Conservation (phyloP, 164 flowering plant species). For the Vitis labrusca region DNA sequence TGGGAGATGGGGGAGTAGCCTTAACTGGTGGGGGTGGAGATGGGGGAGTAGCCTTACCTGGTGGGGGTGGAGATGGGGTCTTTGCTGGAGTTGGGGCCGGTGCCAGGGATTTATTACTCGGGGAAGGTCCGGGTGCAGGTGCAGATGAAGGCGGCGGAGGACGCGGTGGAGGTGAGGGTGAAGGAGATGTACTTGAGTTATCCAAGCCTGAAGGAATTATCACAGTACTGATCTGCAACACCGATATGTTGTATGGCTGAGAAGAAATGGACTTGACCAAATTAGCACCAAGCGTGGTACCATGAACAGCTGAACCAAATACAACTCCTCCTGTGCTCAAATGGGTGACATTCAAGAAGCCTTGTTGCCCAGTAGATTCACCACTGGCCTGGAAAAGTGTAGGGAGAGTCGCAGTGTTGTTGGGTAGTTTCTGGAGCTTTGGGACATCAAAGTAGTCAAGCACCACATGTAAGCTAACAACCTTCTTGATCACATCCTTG, state of each 20-base stretch:
- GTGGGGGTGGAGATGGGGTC: too few species aligned
- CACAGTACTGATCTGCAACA: constrained; percentile 25
- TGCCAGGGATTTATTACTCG: too few species aligned
- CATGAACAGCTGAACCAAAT: constrained; percentile 25
- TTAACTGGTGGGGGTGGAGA: too few species aligned
- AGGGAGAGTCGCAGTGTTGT: constrained; percentile 15
- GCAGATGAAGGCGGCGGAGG: too few species aligned
- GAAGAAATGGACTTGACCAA: constrained; percentile 21
- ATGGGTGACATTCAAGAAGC: constrained; percentile 24
- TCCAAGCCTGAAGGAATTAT: constrained; percentile 21
- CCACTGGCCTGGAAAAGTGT: constrained; percentile 35
- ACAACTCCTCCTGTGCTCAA: constrained; percentile 8
- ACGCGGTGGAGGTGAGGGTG: neutral
- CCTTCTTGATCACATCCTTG: constrained; percentile 15
- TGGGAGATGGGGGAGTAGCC: too few species aligned
- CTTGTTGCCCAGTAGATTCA: constrained; percentile 20
- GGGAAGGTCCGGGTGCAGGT: too few species aligned
- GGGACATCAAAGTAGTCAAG: constrained; percentile 30
- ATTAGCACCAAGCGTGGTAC: constrained; percentile 8
- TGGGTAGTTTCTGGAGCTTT: constrained; percentile 23
- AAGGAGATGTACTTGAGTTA: neutral
- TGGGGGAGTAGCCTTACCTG: too few species aligned
- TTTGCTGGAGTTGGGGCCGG: too few species aligned
- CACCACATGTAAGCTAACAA: constrained; percentile 31
- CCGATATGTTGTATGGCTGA: constrained; percentile 29